A percentile compares a stretch with the other conserved stretches of the same genome.
These are phyloP conservation scores for Lachnellula hyalina DNA, from an alignment of 2,329 filamentous ascomycete genomes.

Conservation along the genomic window DNA sequence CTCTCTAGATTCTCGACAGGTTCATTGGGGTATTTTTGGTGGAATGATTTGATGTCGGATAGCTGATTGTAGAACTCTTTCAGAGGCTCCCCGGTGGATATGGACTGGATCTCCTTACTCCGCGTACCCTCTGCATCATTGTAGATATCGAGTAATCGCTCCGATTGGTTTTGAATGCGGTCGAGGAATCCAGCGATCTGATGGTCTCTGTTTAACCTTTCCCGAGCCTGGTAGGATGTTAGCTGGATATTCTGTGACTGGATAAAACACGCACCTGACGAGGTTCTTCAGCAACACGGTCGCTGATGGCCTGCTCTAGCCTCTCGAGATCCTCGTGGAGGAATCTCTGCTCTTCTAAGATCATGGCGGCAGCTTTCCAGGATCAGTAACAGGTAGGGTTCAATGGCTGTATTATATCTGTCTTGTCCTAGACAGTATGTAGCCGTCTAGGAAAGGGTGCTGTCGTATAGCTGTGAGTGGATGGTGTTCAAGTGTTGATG, in stretches of 20 bases:
- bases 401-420: no score
- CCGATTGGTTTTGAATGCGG: slow-evolving; percentile 82
- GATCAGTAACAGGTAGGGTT: neutral
- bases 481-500: neutral
- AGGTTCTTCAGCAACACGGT: slow-evolving; percentile 83
- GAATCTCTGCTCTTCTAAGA: slow-evolving; percentile 88
- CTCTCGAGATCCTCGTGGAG: slow-evolving; percentile 96
- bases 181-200: slow-evolving; percentile 82
- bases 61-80: slow-evolving; percentile 88
- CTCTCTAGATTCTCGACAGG: slow-evolving; percentile 92
- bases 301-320: slow-evolving; percentile 87
- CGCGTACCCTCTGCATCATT: slow-evolving; percentile 68
- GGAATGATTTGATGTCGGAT: slow-evolving; percentile 75
- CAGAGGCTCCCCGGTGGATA: slow-evolving; percentile 81
- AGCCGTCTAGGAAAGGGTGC: neutral
- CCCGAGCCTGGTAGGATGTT: slow-evolving; percentile 61
- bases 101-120: slow-evolving; percentile 74
- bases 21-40: slow-evolving; percentile 87
- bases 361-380: slow-evolving; percentile 46
- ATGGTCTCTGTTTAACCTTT: slow-evolving; percentile 85
- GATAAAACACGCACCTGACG: slow-evolving; percentile 59
- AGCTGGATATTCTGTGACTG: slow-evolving; percentile 3
- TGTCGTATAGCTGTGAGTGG: neutral
- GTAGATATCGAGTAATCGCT: slow-evolving; percentile 77
- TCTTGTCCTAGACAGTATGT: no score